A percentile compares a stretch with the other conserved stretches of the same genome.
Conservation (phyloP, 208 protist species). For the Trypanosoma brucei region DNA sequence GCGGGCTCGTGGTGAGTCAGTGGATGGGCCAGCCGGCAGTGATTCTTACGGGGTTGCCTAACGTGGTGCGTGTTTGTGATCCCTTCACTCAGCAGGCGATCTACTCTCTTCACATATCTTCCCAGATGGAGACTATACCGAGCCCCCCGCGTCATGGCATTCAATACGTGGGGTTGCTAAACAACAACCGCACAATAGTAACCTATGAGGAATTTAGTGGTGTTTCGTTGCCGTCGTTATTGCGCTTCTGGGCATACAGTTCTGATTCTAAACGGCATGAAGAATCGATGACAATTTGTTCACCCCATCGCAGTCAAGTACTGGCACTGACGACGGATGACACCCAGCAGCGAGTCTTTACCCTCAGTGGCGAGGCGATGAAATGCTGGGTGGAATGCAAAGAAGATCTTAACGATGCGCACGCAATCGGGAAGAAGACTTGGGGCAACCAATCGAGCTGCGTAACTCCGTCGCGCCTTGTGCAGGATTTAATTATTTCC, state of each 20-base stretch:
- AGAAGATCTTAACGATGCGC: constrained; percentile 54
- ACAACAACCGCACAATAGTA: constrained; percentile 59
- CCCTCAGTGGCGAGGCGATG: constrained; percentile 50
- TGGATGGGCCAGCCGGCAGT: constrained; percentile 74
- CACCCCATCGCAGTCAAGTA: constrained; percentile 59
- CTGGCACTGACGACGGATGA: constrained; percentile 58
- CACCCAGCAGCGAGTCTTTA: constrained; percentile 61
- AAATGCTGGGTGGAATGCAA: constrained; percentile 76
- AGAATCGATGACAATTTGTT: constrained; percentile 73
- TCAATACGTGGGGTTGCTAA: constrained; percentile 63
- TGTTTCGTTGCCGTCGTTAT: constrained; percentile 50
- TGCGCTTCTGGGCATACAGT: constrained; percentile 84
- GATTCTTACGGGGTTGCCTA: constrained; percentile 72
- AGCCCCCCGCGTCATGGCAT: constrained; percentile 70
- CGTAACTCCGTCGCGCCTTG: constrained; percentile 47
- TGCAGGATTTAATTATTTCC: constrained; percentile 50
- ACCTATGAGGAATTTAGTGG: constrained; percentile 77
- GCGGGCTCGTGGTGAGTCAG: constrained; percentile 59
- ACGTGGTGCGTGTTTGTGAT: constrained; percentile 81
- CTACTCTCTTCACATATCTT: constrained; percentile 86
- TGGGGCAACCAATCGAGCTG: constrained; percentile 77
- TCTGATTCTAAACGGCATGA: constrained; percentile 44
- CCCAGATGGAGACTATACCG: constrained; percentile 79
- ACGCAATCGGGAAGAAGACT: constrained; percentile 22
- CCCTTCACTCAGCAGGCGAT: constrained; percentile 81